These are phyloP conservation scores for Pterocarpus santalinus DNA, from an alignment of 306 rosid genomes.

Conservation along the genomic window DNA sequence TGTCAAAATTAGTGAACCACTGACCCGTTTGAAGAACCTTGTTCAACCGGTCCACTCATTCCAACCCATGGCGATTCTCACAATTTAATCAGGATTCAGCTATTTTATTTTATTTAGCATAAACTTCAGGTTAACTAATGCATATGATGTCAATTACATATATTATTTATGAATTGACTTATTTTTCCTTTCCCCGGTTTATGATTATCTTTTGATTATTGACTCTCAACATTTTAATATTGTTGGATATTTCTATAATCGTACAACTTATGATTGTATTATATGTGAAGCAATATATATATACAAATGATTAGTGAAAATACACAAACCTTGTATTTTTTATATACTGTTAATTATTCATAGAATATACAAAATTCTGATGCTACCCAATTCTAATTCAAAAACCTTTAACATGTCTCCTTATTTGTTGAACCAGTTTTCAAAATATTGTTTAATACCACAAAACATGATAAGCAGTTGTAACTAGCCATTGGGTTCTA, in stretches of 20 bases:
- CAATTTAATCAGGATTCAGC: background rate
- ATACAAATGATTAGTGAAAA: too few relatives aligned
- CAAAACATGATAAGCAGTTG: too few relatives aligned
- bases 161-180: background rate
- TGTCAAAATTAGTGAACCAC: background rate
- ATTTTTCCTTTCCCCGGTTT: background rate
- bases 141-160: background rate
- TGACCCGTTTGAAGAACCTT: background rate
- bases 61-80: background rate
- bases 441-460: too few relatives aligned
- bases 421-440: too few relatives aligned
- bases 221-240: background rate
- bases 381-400: background rate
- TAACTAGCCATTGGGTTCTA: background rate
- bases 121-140: background rate
- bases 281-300: too few relatives aligned
- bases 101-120: background rate
- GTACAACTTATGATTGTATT: too few relatives aligned
- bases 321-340: background rate
- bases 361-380: background rate
- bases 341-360: too few relatives aligned
- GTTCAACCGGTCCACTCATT: background rate
- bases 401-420: too few relatives aligned
- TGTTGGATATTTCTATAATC: background rate
- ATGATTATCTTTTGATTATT: background rate